Evolutionary conservation across 2,329 filamentous ascomycete genomes (phyloP), one percentile per base, ranked within the genome.

Genomic region (Trichoderma sp.): DNA sequence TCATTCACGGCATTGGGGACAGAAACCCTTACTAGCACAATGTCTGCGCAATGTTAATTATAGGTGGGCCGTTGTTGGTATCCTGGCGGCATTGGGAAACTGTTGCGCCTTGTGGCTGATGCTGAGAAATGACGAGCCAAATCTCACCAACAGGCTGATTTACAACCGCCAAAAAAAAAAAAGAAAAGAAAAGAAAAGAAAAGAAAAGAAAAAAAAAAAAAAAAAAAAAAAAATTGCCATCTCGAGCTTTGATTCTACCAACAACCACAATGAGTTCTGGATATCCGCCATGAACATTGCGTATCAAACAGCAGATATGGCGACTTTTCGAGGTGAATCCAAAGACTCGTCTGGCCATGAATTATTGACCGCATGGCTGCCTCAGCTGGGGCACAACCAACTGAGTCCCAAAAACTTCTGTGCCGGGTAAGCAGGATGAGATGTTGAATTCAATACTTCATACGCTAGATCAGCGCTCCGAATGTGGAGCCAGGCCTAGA

Each of bases 381-480:
- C 27, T 48, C 10, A 22, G 52, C 5, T n/a, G 5, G 17, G 15
- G 19, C 32, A 25, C 10, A 22, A 15, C 6, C 6, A 29, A 57
- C 37, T n/a, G 15, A 12, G n/a, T 17, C n/a, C 53, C 17, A 4
- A 17, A n/a, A 27, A 48, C 3, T 60, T 7, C 34, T 8, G 29
- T 48, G 27, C 57, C 35, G 37, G 56, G 25, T 48, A 48, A 7
- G 27, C 25, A 32, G 6, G 12, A 29, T 32, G 13, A 29, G 37
- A 22, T n/a, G 17, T 12, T 25, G 15, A 22, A 35, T 60, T 5
- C 13, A 60, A n/a, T 25, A 32, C 17, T 48, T 45, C 12, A 8
- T 35, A 19, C 37, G 17, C 39, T n/a, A 48, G 39, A 48, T 60
- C 57, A 34, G 35, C 27, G 4, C n/a, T 48, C 57, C 48, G 15